These are phyloP conservation scores for Lepiota subincarnata DNA, from an alignment of 768 basidiomycete genomes.

Conservation along the genomic window DNA sequence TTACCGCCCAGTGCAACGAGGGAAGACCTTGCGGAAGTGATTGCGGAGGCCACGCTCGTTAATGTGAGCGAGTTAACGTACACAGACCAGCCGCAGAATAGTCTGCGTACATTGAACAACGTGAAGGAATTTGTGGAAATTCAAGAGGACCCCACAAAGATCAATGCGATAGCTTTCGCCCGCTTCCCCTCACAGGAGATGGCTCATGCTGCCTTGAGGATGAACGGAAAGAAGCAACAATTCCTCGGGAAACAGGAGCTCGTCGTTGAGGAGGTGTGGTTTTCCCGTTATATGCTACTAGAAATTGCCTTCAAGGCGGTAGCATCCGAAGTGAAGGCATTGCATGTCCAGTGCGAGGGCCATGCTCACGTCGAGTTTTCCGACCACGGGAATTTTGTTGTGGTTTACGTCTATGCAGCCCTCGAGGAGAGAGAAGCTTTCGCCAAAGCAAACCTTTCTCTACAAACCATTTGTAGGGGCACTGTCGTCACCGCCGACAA, in stretches of 20 bases:
- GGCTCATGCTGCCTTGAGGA: conserved; percentile 14
- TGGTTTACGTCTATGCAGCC: conserved; percentile 36
- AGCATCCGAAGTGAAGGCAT: conserved; percentile 16
- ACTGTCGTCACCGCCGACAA: conserved; percentile 28
- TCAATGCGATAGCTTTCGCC: conserved; percentile 34
- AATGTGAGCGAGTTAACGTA: conserved; percentile 35
- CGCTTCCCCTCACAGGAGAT: conserved; percentile 28
- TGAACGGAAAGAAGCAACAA: conserved; percentile 26
- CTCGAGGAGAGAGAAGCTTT: conserved; percentile 29
- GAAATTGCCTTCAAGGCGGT: conserved; percentile 27
- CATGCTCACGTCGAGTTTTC: conserved; percentile 13
- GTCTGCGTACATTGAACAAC: conserved; percentile 31
- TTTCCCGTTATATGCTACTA: conserved; percentile 35
- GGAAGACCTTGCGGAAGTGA: conserved; percentile 30
- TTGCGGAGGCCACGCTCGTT: conserved; percentile 22
- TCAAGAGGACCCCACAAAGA: conserved; percentile 24
- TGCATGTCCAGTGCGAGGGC: conserved; percentile 10
- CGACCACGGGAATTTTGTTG: conserved; percentile 22
- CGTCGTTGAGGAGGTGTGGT: conserved; percentile 35
- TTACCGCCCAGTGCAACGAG: conserved; percentile 33
- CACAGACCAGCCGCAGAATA: conserved; percentile 23
- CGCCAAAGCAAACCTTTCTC: conserved; percentile 28
- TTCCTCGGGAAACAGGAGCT: conserved; percentile 36
- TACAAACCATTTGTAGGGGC: conserved; percentile 38
- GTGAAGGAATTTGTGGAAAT: conserved; percentile 37